Conservation (phyloP, 2,329 filamentous ascomycete genomes). For the Paecilomyces sp. region DNA sequence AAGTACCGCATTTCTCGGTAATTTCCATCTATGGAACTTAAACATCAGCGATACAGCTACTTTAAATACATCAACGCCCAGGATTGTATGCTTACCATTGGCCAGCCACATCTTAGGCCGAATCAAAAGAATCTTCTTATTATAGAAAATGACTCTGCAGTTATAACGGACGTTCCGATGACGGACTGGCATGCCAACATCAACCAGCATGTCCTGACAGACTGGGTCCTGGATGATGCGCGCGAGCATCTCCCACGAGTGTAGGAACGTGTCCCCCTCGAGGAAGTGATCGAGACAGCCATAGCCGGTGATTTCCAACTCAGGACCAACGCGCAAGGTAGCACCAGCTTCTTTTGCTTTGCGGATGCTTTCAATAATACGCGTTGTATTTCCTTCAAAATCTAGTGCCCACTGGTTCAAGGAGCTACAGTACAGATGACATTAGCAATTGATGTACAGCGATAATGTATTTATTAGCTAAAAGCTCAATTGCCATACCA, state of each 20-base stretch:
- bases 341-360: constrained; percentile 55
- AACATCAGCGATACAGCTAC: not conserved
- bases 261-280: constrained; percentile 50
- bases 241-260: constrained; percentile 57
- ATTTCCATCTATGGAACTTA: constrained; percentile 47
- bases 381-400: constrained; percentile 55
- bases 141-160: constrained; percentile 56
- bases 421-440: constrained; percentile 13
- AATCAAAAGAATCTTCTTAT: constrained; percentile 64
- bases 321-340: constrained; percentile 54
- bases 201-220: constrained; percentile 59
- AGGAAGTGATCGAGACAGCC: constrained; percentile 55
- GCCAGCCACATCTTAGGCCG: constrained; percentile 66
- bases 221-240: constrained; percentile 54
- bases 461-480: not conserved
- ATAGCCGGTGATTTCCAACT: constrained; percentile 47
- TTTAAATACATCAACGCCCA: not conserved
- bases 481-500: constrained; percentile 18
- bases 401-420: constrained; percentile 50
- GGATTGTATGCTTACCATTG: constrained; percentile 37
- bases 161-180: constrained; percentile 60
- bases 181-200: constrained; percentile 56
- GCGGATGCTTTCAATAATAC: constrained; percentile 58
- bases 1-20: constrained; percentile 58
- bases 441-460: not conserved